Evolutionary conservation across 495 filamentous ascomycete genomes (phyloP).

Genomic region (Tuber aestivum): DNA sequence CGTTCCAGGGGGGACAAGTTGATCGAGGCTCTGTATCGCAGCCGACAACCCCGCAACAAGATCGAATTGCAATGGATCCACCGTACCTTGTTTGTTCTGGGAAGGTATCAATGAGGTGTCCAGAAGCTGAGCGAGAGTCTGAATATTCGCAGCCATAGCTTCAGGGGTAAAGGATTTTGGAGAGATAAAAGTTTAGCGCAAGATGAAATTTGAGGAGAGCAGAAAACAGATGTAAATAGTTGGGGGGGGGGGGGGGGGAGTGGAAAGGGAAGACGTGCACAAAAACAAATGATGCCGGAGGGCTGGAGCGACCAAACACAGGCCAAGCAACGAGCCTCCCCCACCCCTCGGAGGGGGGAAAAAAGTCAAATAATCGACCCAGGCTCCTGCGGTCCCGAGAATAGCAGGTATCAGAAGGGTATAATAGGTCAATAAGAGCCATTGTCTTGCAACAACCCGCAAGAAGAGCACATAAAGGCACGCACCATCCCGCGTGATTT

Average conservation of each 20-base stretch:
- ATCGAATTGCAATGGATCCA: conserved; percentile 27
- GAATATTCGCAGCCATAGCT: conserved; percentile 70
- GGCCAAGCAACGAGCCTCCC: background rate
- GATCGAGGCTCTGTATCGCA: conserved; percentile 13
- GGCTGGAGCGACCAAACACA: conserved; percentile 14
- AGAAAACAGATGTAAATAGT: conserved; percentile 14
- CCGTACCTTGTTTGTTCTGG: conserved; percentile 77
- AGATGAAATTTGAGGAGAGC: background rate
- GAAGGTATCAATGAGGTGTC: conserved; percentile 77
- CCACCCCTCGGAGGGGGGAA: background rate
- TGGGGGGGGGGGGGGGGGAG: too few species aligned
- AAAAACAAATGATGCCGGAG: conserved; percentile 35
- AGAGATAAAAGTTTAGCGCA: background rate
- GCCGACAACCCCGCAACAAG: conserved; percentile 24
- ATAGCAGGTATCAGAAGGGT: background rate
- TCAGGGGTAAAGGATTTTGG: conserved; percentile 6
- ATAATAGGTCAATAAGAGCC: background rate
- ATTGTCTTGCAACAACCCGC: background rate
- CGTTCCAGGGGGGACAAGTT: background rate
- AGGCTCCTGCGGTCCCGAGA: background rate
- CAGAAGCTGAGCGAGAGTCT: conserved; percentile 68
- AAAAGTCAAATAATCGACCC: background rate
- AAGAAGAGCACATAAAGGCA: background rate
- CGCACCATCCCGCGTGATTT: background rate
- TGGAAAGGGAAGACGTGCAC: conserved; percentile 27